Conservation (phyloP, 805 yeast species). For the Hanseniaspora guilliermondii region DNA sequence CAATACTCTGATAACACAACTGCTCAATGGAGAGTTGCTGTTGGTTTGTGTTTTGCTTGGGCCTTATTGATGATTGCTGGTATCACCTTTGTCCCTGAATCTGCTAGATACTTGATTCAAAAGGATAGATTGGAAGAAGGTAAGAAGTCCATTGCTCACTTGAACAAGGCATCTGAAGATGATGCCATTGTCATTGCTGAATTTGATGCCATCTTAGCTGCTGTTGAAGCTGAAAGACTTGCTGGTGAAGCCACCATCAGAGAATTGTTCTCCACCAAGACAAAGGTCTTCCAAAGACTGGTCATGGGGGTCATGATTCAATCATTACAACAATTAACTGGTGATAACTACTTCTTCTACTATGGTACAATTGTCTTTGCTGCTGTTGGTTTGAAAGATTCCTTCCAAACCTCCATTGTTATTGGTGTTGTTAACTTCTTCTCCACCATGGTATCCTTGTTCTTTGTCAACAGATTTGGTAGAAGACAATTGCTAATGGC, state of each 20-base stretch:
- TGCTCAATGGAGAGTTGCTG: conserved; percentile 55
- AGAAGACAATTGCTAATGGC: conserved; percentile 34
- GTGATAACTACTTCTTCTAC: conserved; percentile 52
- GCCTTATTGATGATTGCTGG: conserved; percentile 31
- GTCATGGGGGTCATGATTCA: conserved; percentile 42
- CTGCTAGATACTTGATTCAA: conserved; percentile 50
- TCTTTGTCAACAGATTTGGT: conserved; percentile 40
- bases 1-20: conserved; percentile 33
- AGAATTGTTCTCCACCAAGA: conserved; percentile 48
- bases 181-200: conserved; percentile 39
- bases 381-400: conserved; percentile 32
- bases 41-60: conserved; percentile 39
- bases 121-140: conserved; percentile 42
- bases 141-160: conserved; percentile 37
- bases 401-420: conserved; percentile 44
- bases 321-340: conserved; percentile 53
- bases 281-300: conserved; percentile 38
- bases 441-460: conserved; percentile 39
- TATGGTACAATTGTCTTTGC: conserved; percentile 35
- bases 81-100: conserved; percentile 52
- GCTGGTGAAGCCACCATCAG: conserved; percentile 44
- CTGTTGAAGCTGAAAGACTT: conserved; percentile 44
- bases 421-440: conserved; percentile 46
- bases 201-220: conserved; percentile 40
- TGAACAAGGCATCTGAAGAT: conserved; percentile 39